A percentile compares a stretch with the other conserved stretches of the same genome.
These are phyloP conservation scores for Citrus hindsii DNA, from an alignment of 345 rosid species.

Conservation along the genomic window DNA sequence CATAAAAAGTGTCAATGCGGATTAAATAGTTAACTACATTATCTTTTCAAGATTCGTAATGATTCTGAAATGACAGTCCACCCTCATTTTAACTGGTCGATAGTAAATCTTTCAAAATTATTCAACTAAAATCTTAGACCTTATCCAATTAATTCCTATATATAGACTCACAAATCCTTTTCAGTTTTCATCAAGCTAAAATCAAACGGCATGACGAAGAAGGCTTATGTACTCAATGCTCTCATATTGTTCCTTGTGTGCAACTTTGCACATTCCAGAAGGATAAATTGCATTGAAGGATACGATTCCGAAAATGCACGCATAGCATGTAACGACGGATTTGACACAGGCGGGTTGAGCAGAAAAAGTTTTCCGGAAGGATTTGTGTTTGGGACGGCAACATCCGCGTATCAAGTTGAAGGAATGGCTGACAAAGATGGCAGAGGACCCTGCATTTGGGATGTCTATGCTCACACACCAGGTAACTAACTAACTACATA, in stretches of 20 bases:
- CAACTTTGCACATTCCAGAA: neutral
- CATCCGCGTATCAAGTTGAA: constrained; percentile 60
- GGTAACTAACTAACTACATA: constrained; percentile 17
- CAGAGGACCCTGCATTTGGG: constrained; percentile 70
- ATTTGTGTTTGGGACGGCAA: constrained; percentile 46
- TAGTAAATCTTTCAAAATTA: neutral
- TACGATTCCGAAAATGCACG: neutral
- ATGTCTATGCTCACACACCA: constrained; percentile 39
- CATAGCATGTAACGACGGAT: neutral
- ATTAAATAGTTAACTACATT: too few relatives aligned
- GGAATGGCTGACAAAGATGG: constrained; percentile 62
- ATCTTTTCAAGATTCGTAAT: too few relatives aligned
- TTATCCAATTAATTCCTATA: neutral
- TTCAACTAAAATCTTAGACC: neutral
- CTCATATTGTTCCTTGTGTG: neutral
- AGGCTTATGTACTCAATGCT: neutral
- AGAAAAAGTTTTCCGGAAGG: constrained; percentile 44
- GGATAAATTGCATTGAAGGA: neutral
- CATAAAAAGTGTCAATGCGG: too few relatives aligned
- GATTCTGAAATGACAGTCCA: too few relatives aligned
- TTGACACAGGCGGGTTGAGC: constrained; percentile 44
- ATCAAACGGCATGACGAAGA: neutral
- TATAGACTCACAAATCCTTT: neutral
- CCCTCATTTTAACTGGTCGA: too few relatives aligned
- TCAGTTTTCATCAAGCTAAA: neutral